phyloP scores from a whole-genome alignment of 441 rosid genomes.

The Monsonia emarginata region DNA sequence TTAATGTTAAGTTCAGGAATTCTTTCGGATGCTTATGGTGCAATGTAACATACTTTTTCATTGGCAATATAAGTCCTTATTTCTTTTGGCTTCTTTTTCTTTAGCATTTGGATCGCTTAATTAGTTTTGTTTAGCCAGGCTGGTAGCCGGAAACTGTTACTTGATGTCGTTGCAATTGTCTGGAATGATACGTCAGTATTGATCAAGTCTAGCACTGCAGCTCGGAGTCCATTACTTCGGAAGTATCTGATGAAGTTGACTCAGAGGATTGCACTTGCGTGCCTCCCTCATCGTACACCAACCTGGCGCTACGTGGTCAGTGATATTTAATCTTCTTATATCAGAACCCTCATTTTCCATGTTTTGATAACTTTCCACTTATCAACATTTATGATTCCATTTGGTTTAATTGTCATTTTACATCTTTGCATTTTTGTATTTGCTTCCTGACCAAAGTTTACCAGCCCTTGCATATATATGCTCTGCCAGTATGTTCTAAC shows the following conservation, averaged over 20 bases:
- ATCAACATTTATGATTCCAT: background rate
- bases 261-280: slow-evolving; percentile 74
- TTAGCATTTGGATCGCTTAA: slow-evolving; percentile 20
- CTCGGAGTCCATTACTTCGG: slow-evolving; percentile 72
- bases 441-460: background rate
- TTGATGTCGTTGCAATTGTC: slow-evolving; percentile 47
- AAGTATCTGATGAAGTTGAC: slow-evolving; percentile 72
- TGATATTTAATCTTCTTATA: slow-evolving; percentile 11
- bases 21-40: background rate
- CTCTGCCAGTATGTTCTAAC: background rate
- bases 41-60: background rate
- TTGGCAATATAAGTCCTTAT: too few species aligned
- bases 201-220: slow-evolving; percentile 50
- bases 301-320: slow-evolving; percentile 85
- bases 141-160: slow-evolving; percentile 51
- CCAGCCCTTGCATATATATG: background rate
- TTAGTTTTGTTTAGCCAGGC: slow-evolving; percentile 44
- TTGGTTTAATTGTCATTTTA: slow-evolving; percentile 1
- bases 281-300: slow-evolving; percentile 74
- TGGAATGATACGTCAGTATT: slow-evolving; percentile 54
- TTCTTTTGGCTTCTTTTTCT: slow-evolving; percentile 3
- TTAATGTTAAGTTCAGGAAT: background rate
- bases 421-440: background rate
- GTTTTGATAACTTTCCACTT: slow-evolving; percentile 7
- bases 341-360: slow-evolving; percentile 7